phyloP scores from a whole-genome alignment of 1,284 basidiomycete genomes.

The Dichomitus squalens region DNA sequence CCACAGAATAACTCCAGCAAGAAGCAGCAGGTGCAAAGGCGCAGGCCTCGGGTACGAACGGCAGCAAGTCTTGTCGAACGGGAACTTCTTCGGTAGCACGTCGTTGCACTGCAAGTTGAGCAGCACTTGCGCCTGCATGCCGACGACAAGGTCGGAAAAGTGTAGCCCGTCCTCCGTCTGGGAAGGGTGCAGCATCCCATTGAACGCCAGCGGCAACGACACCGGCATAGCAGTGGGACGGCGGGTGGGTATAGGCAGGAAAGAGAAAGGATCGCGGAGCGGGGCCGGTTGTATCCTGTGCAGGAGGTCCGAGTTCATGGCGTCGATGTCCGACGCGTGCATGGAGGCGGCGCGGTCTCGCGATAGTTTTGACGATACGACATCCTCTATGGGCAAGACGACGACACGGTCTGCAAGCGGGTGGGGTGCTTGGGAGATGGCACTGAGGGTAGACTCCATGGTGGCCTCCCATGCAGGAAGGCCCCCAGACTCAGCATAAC shows the following conservation, averaged over 20 bases:
- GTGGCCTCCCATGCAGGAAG: conserved; percentile 76
- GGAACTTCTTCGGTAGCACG: conserved; percentile 64
- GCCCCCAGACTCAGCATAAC: conserved; percentile 74
- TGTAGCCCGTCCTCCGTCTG: conserved; percentile 86
- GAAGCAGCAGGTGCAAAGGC: conserved; percentile 59
- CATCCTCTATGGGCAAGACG: conserved; percentile 76
- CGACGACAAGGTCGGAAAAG: conserved; percentile 66
- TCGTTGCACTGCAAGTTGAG: conserved; percentile 86
- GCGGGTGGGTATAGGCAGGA: conserved; percentile 27
- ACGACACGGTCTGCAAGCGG: conserved; percentile 71
- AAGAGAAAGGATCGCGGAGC: conserved; percentile 33
- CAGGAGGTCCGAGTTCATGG: conserved; percentile 84
- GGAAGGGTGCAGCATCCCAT: conserved; percentile 70
- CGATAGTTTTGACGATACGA: conserved; percentile 61
- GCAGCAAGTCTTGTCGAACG: conserved; percentile 85
- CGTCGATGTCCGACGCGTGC: conserved; percentile 76
- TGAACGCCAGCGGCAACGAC: conserved; percentile 75
- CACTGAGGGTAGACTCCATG: conserved; percentile 63
- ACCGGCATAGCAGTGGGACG: conserved; percentile 41
- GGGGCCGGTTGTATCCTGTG: conserved; percentile 60
- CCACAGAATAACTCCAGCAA: conserved; percentile 54
- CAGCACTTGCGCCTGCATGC: conserved; percentile 76
- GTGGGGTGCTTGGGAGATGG: conserved; percentile 40
- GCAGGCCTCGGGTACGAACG: conserved; percentile 72
- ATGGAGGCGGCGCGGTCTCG: conserved; percentile 67